Percentiles rank a stretch among this genome's conserved stretches.
These are phyloP conservation scores for Macrophomina tecta DNA, from an alignment of 2,329 filamentous ascomycete species.

Conservation along the genomic window DNA sequence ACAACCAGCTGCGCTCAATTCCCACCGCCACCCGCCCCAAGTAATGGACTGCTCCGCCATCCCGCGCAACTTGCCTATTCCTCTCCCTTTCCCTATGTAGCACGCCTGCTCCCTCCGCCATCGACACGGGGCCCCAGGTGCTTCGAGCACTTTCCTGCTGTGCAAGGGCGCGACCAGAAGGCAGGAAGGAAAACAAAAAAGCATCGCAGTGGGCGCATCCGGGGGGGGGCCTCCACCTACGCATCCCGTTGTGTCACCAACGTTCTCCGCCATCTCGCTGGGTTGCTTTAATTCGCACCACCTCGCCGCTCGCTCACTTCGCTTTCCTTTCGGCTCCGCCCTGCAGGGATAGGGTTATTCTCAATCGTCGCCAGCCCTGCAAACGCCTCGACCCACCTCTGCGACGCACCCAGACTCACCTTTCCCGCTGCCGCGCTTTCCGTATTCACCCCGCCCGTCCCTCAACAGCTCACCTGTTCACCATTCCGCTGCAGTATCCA, in stretches of 20 bases:
- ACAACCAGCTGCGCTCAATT: slow-evolving; percentile 19
- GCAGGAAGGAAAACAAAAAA: not conserved
- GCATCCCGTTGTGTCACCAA: slow-evolving; percentile 21
- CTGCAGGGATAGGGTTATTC: slow-evolving; percentile 1
- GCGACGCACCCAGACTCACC: slow-evolving; percentile 7
- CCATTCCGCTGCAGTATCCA: not conserved
- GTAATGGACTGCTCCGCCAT: slow-evolving; percentile 13
- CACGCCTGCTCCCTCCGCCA: not conserved
- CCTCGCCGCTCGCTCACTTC: slow-evolving; percentile 15
- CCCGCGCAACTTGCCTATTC: slow-evolving; percentile 17
- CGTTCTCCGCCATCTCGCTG: slow-evolving; percentile 6
- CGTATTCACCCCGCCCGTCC: not conserved
- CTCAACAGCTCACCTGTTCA: not conserved
- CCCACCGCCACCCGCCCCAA: not conserved
- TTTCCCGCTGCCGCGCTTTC: not conserved
- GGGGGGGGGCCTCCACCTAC: slow-evolving; percentile 11
- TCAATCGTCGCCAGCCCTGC: not conserved
- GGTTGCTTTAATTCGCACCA: slow-evolving; percentile 24
- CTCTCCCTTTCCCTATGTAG: not conserved
- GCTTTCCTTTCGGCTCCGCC: slow-evolving; percentile 20
- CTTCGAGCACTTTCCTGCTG: slow-evolving; percentile 16
- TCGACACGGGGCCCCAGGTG: not conserved
- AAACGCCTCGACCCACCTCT: slow-evolving; percentile 10
- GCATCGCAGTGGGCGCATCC: not conserved
- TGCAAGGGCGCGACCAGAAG: slow-evolving; percentile 12